Evolutionary conservation across 2,329 filamentous ascomycete species (phyloP).

Genomic region (Aspergillus brasiliensis): DNA sequence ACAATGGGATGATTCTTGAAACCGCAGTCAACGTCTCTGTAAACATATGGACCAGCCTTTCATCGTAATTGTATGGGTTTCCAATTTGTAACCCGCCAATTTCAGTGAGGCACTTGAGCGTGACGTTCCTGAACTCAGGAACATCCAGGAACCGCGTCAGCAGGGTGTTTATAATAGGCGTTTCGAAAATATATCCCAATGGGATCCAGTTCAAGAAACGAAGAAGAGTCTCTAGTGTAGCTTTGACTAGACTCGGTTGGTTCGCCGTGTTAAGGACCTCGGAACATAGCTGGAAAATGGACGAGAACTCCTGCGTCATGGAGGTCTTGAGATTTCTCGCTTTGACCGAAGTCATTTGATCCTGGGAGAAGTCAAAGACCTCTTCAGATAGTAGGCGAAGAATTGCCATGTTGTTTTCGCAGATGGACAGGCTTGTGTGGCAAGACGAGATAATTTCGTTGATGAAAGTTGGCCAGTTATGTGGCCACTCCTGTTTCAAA

Average conservation of each 20-base stretch:
- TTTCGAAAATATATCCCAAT: constrained; percentile 98
- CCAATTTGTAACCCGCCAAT: constrained; percentile 91
- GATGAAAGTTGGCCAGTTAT: constrained; percentile 99
- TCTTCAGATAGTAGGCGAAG: constrained; percentile 93
- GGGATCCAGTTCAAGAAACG: constrained; percentile 99
- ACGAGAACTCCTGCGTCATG: constrained; percentile 98
- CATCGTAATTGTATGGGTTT: constrained; percentile 76
- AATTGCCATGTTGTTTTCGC: constrained; percentile 99
- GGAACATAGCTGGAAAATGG: constrained; percentile 96
- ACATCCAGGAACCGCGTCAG: constrained; percentile 89
- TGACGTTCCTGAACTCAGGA: constrained; percentile 95
- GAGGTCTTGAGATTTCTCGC: constrained; percentile 95
- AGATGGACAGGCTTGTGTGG: constrained; percentile 92
- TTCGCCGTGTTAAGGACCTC: constrained; percentile 91
- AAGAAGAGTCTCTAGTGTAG: constrained; percentile 92
- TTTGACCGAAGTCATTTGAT: constrained; percentile 99
- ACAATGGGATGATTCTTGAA: constrained; percentile 86
- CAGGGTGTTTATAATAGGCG: constrained; percentile 89
- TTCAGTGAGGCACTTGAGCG: constrained; percentile 93
- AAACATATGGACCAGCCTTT: constrained; percentile 97
- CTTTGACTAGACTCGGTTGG: constrained; percentile 85
- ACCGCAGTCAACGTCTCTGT: constrained; percentile 93
- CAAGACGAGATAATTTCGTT: constrained; percentile 98
- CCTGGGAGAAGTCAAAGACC: constrained; percentile 97
- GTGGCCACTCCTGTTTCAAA: constrained; percentile 98